These are phyloP conservation scores for Ruellia speciosa DNA, from an alignment of 305 asterid species.

Conservation along the genomic window DNA sequence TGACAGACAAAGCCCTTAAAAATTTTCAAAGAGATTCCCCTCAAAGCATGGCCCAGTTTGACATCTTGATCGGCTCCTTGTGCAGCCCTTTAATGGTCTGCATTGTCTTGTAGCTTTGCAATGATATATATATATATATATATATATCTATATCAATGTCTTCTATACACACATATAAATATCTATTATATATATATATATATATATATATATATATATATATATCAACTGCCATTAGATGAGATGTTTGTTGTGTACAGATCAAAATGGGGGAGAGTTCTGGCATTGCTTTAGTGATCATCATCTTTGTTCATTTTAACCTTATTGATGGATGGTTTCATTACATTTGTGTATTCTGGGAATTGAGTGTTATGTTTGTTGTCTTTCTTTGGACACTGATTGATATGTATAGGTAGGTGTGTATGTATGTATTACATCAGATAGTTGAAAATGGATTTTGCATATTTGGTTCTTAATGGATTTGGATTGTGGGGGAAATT, in stretches of 20 bases:
- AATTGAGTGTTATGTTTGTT: neutral
- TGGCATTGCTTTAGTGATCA: no score
- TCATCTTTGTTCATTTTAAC: no score
- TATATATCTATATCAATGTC: neutral
- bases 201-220: neutral
- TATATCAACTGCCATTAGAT: neutral
- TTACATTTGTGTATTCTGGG: neutral
- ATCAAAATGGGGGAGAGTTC: neutral
- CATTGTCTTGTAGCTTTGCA: slow-evolving; percentile 29
- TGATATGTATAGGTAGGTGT: neutral
- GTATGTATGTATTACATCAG: slow-evolving; percentile 4
- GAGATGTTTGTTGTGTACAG: neutral
- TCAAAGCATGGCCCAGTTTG: slow-evolving; percentile 26
- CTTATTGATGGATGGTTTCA: no score
- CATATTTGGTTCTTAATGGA: neutral
- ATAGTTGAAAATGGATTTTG: neutral
- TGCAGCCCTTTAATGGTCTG: slow-evolving; percentile 20
- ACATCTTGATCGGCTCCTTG: slow-evolving; percentile 29
- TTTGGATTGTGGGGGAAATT: neutral
- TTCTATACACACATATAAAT: no score
- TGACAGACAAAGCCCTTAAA: slow-evolving; percentile 22
- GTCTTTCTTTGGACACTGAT: neutral
- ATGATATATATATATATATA: slow-evolving; percentile 13
- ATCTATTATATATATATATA: neutral
- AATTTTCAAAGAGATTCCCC: slow-evolving; percentile 47